Percentiles rank a stretch among this genome's conserved stretches.
phyloP scores from a whole-genome alignment of 768 basidiomycete genomes.

The Chalciporus sphaerocephalus region DNA sequence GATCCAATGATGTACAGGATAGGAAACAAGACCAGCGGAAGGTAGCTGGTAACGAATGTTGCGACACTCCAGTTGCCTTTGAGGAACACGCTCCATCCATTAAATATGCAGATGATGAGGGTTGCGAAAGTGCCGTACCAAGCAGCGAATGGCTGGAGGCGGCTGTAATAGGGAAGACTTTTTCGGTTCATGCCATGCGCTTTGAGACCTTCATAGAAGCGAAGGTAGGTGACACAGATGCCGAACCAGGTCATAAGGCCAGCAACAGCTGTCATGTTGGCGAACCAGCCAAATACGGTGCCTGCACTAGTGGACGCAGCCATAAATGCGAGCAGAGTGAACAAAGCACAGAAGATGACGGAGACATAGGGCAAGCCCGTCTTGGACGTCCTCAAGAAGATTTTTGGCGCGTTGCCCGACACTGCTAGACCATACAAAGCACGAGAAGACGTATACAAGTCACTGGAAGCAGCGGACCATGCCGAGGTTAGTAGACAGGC shows the following conservation, averaged over 20 bases:
- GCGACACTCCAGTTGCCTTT: conserved; percentile 49
- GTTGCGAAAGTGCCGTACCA: conserved; percentile 41
- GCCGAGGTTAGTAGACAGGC: conserved; percentile 83
- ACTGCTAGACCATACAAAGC: conserved; percentile 82
- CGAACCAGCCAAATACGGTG: conserved; percentile 75
- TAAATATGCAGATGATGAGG: conserved; percentile 54
- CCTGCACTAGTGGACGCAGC: conserved; percentile 61
- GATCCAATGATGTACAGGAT: conserved; percentile 62
- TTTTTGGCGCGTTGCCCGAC: conserved; percentile 74
- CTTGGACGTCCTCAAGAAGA: conserved; percentile 67
- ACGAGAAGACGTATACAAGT: conserved; percentile 85
- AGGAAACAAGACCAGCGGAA: conserved; percentile 70
- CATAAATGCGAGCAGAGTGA: conserved; percentile 80
- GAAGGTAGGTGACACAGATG: conserved; percentile 70
- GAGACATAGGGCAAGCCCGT: conserved; percentile 75
- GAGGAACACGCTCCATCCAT: conserved; percentile 51
- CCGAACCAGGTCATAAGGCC: conserved; percentile 82
- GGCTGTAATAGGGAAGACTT: conserved; percentile 65
- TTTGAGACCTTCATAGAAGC: conserved; percentile 82
- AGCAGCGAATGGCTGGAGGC: conserved; percentile 69
- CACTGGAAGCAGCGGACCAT: conserved; percentile 88
- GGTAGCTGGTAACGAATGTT: conserved; percentile 80
- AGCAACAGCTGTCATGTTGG: conserved; percentile 66
- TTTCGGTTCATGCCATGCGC: conserved; percentile 72
- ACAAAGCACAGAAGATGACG: conserved; percentile 62